These are phyloP conservation scores for Hypericum androsaemum DNA, from an alignment of 345 rosid species.

Conservation along the genomic window DNA sequence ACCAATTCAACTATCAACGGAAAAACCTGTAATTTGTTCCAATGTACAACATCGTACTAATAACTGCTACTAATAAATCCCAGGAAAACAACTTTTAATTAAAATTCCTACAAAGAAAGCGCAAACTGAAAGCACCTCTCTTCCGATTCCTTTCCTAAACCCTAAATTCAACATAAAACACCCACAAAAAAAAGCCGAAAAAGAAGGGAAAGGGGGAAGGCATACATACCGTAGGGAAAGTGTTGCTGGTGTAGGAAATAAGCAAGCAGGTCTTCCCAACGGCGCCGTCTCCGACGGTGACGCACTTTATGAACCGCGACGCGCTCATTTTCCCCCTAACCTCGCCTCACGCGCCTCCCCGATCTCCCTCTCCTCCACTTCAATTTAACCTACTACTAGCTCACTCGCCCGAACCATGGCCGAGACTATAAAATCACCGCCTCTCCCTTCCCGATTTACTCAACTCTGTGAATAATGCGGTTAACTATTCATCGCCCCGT, in stretches of 20 bases:
- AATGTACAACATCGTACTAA: too few relatives aligned
- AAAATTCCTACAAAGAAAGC: too few relatives aligned
- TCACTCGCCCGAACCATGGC: background rate
- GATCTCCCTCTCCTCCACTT: slow-evolving; percentile 6
- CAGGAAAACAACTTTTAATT: too few relatives aligned
- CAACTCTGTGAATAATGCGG: too few relatives aligned
- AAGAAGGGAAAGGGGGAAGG: background rate
- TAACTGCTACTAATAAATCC: too few relatives aligned
- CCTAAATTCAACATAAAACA: background rate
- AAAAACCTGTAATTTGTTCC: too few relatives aligned
- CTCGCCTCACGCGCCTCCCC: background rate
- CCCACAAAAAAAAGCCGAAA: background rate
- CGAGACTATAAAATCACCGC: too few relatives aligned
- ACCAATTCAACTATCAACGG: too few relatives aligned
- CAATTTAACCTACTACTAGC: background rate
- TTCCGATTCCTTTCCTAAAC: too few relatives aligned
- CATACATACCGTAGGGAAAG: slow-evolving; percentile 66
- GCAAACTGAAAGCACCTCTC: too few relatives aligned
- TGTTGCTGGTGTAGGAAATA: slow-evolving; percentile 88
- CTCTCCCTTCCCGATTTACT: too few relatives aligned
- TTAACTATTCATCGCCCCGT: too few relatives aligned
- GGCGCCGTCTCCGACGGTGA: slow-evolving; percentile 85
- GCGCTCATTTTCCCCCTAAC: slow-evolving; percentile 51
- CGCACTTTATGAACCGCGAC: slow-evolving; percentile 77
- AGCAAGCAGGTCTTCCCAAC: slow-evolving; percentile 84